These are phyloP conservation scores for Ceratobasidium sp. DNA, from an alignment of 1,284 basidiomycete species.

Conservation along the genomic window DNA sequence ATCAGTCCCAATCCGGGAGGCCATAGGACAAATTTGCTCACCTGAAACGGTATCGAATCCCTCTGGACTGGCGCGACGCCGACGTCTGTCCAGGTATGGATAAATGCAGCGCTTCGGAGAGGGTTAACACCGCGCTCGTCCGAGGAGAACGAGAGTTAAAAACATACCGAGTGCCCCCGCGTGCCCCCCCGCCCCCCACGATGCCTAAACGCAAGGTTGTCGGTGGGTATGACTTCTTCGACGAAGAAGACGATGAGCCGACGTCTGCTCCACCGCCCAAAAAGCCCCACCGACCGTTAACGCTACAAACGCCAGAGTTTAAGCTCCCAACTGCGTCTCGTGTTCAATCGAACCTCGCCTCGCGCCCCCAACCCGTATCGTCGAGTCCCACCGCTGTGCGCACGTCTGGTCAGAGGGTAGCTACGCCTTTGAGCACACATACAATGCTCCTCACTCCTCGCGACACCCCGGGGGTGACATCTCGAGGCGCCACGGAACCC, in stretches of 20 bases:
- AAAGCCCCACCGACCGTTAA: neutral
- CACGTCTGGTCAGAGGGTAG: neutral
- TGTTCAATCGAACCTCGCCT: neutral
- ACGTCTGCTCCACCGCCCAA: neutral
- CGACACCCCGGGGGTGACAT: neutral
- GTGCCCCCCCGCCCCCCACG: neutral
- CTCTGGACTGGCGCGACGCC: too few species aligned
- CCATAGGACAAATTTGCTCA: too few species aligned
- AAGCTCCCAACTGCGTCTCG: neutral
- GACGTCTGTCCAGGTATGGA: too few species aligned
- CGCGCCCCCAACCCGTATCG: neutral
- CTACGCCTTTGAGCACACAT: neutral
- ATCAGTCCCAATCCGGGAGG: too few species aligned
- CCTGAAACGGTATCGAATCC: too few species aligned
- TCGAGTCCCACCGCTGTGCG: neutral
- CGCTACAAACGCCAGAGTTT: neutral
- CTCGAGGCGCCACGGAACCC: neutral
- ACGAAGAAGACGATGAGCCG: neutral
- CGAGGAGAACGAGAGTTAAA: too few species aligned
- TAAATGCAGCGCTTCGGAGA: too few species aligned
- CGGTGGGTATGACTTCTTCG: neutral
- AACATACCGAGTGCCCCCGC: too few species aligned
- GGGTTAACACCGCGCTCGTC: too few species aligned
- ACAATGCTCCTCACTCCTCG: neutral
- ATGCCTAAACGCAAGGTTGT: neutral